These are phyloP conservation scores for Rhodosporidiobolus sp. DNA, from an alignment of 768 basidiomycete species.

Conservation along the genomic window DNA sequence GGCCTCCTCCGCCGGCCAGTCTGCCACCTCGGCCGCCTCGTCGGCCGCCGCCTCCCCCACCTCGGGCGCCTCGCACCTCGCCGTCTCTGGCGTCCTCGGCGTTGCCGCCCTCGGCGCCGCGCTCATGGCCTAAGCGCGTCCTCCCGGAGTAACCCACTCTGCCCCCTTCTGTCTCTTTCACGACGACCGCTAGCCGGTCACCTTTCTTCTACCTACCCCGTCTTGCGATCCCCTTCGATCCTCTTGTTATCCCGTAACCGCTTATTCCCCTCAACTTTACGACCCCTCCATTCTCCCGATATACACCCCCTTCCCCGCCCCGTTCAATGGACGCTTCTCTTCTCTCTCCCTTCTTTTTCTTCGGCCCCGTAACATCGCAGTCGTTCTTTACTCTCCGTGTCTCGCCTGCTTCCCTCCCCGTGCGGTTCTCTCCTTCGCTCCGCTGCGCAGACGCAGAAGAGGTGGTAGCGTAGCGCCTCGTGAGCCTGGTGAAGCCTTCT, in stretches of 20 bases:
- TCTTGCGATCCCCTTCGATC: too few species aligned
- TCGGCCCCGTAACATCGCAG: not conserved
- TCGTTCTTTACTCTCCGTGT: not conserved
- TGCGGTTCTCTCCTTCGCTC: too few species aligned
- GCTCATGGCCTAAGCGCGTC: constrained; percentile 23
- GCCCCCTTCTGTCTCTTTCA: not conserved
- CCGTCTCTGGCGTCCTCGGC: constrained; percentile 17
- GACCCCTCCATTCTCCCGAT: too few species aligned
- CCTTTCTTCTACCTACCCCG: not conserved
- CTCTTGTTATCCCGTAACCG: too few species aligned
- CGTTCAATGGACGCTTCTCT: not conserved
- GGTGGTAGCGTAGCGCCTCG: too few species aligned
- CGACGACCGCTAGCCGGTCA: too few species aligned
- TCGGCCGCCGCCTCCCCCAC: constrained; percentile 2
- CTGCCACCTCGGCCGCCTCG: not conserved
- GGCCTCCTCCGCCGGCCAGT: not conserved
- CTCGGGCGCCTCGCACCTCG: not conserved
- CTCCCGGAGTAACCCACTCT: too few species aligned
- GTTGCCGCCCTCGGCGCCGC: constrained; percentile 25
- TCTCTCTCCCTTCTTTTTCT: not conserved
- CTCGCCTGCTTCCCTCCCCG: too few species aligned
- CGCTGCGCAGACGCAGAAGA: too few species aligned
- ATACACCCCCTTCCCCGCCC: too few species aligned
- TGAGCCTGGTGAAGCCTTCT: too few species aligned
- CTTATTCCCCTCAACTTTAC: too few species aligned